Evolutionary conservation across 805 yeast species (phyloP), one percentile per base, ranked within the genome.

Genomic region (Suhomyces faveliae): DNA sequence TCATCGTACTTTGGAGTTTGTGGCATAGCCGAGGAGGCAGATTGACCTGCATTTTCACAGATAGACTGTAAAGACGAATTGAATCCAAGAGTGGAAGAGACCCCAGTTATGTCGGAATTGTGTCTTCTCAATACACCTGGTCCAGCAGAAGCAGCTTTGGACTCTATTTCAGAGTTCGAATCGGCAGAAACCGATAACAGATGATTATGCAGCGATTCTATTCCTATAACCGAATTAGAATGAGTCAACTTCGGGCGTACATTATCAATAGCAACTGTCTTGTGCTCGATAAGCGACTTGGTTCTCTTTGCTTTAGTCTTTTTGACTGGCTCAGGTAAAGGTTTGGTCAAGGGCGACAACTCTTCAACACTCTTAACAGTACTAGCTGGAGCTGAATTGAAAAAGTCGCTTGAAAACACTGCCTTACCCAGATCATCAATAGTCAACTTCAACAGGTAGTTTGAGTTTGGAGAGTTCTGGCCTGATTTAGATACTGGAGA

Each of bases 381-480:
- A 11, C 12, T 19, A 5, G 42, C 8, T 10, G 35, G 17, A 7
- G 38, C 7, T 1, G 49, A 20, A 5, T 39, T 41, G 42, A 59
- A 53, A 43, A 57, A 51, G 44, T 62, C 62, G 19, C 52, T 52
- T 9, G 68, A 61, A 49, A 73, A 64, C 8, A 63, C 64, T 6
- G 77, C 77, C 45, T 67, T 67, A 8, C 77, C 77, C 57, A 60
- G 63, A 42, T 68, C 74, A 50, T 73, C 76, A 38, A 73, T 62
- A 54, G 64, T 69, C 40, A 72, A 57, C 40, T 63, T 62, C 52
- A 72, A 59, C 51, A 60, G 64, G 49, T 69, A 70, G 46, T 62
- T 68, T 30, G 45, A 13, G 24, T 15, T 25, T 3, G 24, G 24
- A 12, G 43, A 24, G 35, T 33, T 33, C 37, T 33, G 37, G 19